These are phyloP conservation scores for Huiozyma naganishii DNA, from an alignment of 805 yeast genomes.

Conservation along the genomic window DNA sequence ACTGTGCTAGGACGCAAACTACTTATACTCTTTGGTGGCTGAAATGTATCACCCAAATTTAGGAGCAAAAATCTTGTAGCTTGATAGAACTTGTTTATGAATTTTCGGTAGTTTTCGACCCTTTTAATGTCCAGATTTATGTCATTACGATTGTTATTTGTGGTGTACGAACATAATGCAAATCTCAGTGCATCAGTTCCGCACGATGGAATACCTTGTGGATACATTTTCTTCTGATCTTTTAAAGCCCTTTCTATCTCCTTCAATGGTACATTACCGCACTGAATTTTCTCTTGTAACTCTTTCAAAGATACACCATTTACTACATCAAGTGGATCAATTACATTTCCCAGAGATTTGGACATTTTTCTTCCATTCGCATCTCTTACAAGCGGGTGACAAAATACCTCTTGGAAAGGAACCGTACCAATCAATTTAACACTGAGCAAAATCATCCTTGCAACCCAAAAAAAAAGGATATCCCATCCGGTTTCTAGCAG, in stretches of 20 bases:
- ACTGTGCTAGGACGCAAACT: not conserved
- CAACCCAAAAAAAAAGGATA: slow-evolving; percentile 95
- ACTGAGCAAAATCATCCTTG: slow-evolving; percentile 88
- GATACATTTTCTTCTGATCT: slow-evolving; percentile 80
- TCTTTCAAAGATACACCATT: slow-evolving; percentile 68
- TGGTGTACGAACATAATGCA: slow-evolving; percentile 93
- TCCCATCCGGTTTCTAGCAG: slow-evolving; percentile 98
- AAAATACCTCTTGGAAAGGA: slow-evolving; percentile 92
- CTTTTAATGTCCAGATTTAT: slow-evolving; percentile 89
- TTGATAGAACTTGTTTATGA: slow-evolving; percentile 97
- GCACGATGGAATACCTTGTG: slow-evolving; percentile 95
- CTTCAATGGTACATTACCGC: slow-evolving; percentile 76
- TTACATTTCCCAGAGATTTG: slow-evolving; percentile 89
- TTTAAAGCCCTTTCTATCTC: slow-evolving; percentile 75
- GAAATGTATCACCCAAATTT: slow-evolving; percentile 32
- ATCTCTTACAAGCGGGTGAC: slow-evolving; percentile 97
- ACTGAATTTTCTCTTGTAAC: slow-evolving; percentile 60
- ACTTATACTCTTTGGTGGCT: slow-evolving; percentile 35
- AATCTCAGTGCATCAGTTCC: slow-evolving; percentile 97
- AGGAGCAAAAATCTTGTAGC: slow-evolving; percentile 66
- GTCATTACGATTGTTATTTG: slow-evolving; percentile 96
- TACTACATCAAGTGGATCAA: slow-evolving; percentile 91
- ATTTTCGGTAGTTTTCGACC: slow-evolving; percentile 96
- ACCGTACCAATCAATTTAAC: slow-evolving; percentile 76
- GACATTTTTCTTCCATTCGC: slow-evolving; percentile 99